Evolutionary conservation across 2,329 filamentous ascomycete species (phyloP), one percentile per base, ranked within the genome.

Genomic region (Massarina eburnea): DNA sequence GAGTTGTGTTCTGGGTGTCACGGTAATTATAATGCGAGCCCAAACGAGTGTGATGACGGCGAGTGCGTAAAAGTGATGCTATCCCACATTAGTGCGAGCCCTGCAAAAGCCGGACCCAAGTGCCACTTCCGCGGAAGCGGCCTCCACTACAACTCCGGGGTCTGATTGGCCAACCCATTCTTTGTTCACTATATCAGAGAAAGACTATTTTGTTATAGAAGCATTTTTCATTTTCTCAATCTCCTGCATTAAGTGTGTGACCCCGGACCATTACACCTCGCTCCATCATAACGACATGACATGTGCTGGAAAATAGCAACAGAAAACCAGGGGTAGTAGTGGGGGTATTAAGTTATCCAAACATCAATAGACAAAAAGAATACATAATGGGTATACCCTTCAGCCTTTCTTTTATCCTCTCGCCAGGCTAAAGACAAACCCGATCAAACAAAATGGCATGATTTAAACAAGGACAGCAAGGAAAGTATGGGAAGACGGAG

Each of bases 361-460:
- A 51, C 53, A 54, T 55, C 46, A 55, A 51, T 34, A 53, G 54
- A 32, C 54, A 60, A 52, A 57, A 32, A 52, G 57, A 54, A 62
- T 62, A 62, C 61, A 64, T 66, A 61, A 64, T 62, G 62, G 62
- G 62, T 66, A 66, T 66, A 64, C 61, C 57, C 51, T 61, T 48
- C 52, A 51, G 33, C 46, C 38, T 19, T 41, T 49, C 35, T 38
- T 35, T 34, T 34, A 19, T 35, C 49, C 51, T 17, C 12, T 41
- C 45, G 38, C 38, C 51, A 44, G 39, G 45, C 48, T 45, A 48
- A 18, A 35, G 19, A 35, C 8, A 24, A 38, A 38, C 20, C 14
- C 24, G 48, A 50, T 41, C 39, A 38, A 53, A 54, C 49, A 44
- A 43, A 44, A 50, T 45, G 39, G 57, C 51, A 55, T 54, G 54